Conservation (phyloP, 495 filamentous ascomycete genomes). For the Neurospora hispaniola region DNA sequence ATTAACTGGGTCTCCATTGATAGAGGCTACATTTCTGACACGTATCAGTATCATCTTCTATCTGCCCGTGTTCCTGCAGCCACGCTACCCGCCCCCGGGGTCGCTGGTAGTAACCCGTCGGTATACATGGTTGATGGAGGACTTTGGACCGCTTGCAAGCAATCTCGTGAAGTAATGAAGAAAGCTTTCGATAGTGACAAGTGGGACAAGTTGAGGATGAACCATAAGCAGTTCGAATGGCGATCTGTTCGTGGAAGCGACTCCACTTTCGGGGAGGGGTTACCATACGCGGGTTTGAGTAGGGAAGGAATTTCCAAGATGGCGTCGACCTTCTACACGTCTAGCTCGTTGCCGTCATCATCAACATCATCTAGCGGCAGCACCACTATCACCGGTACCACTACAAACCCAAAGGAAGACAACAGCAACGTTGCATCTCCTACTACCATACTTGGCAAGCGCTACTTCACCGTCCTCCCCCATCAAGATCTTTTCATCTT, state of each 20-base stretch:
- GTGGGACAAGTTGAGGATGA: neutral
- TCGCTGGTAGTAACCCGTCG: neutral
- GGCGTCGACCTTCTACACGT: neutral
- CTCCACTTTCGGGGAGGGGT: neutral
- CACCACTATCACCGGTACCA: neutral
- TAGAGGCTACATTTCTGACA: too few species aligned
- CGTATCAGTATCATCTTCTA: neutral
- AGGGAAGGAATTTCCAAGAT: neutral
- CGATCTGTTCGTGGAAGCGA: too few species aligned
- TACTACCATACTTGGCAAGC: neutral
- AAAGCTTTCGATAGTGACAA: neutral
- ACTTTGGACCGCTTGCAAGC: neutral
- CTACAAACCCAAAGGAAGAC: neutral
- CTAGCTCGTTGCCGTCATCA: neutral
- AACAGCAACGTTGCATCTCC: neutral
- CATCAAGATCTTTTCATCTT: neutral
- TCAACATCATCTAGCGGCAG: neutral
- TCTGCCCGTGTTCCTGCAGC: neutral
- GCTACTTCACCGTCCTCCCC: neutral
- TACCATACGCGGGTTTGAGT: neutral
- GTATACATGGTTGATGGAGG: neutral
- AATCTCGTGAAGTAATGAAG: neutral
- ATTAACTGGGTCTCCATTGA: too few species aligned
- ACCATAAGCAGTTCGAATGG: neutral
- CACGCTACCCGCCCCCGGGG: neutral